Percentiles rank a stretch among this genome's conserved stretches.
phyloP scores from a whole-genome alignment of 2,329 filamentous ascomycete species.

The Fusarium sarcochroum region DNA sequence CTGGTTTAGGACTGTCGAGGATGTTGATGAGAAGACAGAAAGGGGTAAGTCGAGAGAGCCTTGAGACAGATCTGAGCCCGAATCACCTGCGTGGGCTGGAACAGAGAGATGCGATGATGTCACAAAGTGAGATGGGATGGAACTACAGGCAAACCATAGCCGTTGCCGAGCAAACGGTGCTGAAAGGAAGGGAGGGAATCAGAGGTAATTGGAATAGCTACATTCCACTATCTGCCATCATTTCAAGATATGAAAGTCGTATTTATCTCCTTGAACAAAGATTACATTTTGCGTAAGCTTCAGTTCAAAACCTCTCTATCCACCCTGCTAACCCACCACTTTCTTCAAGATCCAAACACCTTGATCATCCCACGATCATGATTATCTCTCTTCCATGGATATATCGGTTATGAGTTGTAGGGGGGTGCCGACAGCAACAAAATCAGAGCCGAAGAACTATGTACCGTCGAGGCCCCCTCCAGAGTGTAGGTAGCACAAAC shows the following conservation, averaged over 20 bases:
- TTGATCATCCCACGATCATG: too few species aligned
- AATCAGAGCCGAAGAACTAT: too few species aligned
- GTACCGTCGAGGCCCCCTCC: too few species aligned
- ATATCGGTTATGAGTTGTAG: too few species aligned
- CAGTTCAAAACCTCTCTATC: too few species aligned
- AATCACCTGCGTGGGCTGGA: too few species aligned
- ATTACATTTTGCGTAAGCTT: background rate
- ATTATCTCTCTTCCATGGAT: too few species aligned
- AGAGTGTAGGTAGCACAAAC: too few species aligned
- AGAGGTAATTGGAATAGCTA: background rate
- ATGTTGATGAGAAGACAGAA: background rate
- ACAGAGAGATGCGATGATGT: background rate
- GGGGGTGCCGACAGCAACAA: too few species aligned
- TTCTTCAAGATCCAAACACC: too few species aligned
- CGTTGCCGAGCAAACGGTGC: background rate
- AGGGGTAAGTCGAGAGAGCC: background rate
- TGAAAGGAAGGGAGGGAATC: background rate
- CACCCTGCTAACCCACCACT: too few species aligned
- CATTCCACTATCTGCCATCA: background rate
- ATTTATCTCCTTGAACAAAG: background rate
- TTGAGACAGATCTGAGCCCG: background rate
- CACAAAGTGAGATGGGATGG: background rate
- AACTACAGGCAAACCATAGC: background rate
- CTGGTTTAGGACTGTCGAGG: background rate
- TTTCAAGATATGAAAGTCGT: background rate